Conservation (phyloP, 176 grass and related monocot genomes). For the Sorghum bicolor region DNA sequence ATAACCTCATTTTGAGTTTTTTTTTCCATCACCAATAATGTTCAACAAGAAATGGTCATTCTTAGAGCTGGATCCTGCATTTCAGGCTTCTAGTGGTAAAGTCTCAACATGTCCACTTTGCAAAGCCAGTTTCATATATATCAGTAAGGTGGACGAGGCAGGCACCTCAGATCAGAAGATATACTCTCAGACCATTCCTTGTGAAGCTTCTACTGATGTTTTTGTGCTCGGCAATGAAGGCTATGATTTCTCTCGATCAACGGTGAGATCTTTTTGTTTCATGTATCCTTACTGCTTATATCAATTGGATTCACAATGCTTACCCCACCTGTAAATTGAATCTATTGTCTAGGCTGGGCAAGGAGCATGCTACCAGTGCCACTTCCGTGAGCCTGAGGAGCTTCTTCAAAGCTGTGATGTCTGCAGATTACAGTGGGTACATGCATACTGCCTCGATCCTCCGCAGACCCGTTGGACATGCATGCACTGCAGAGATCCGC, state of each 20-base stretch:
- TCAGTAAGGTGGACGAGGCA: slow-evolving; percentile 67
- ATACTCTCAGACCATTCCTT: slow-evolving; percentile 84
- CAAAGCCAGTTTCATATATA: slow-evolving; percentile 68
- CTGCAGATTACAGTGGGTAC: slow-evolving; percentile 70
- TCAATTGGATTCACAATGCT: neutral
- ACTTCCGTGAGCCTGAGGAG: slow-evolving; percentile 62
- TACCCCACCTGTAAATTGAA: neutral
- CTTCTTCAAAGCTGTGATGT: slow-evolving; percentile 69
- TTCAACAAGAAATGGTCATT: neutral
- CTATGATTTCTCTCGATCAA: slow-evolving; percentile 16
- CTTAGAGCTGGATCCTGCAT: neutral
- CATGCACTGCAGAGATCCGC: slow-evolving; percentile 64
- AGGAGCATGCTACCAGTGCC: slow-evolving; percentile 59
- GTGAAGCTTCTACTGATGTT: slow-evolving; percentile 31
- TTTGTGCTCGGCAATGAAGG: slow-evolving; percentile 19
- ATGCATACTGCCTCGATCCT: slow-evolving; percentile 84
- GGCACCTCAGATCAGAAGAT: slow-evolving; percentile 80
- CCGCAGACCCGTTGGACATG: slow-evolving; percentile 68
- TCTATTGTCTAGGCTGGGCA: slow-evolving; percentile 33
- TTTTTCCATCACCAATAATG: neutral
- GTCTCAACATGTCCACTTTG: slow-evolving; percentile 78
- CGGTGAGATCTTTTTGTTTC: slow-evolving; percentile 40
- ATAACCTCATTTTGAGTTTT: neutral
- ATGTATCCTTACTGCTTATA: neutral
- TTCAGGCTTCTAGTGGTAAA: slow-evolving; percentile 61